Evolutionary conservation across 768 basidiomycete genomes (phyloP), one percentile per base, ranked within the genome.

Genomic region (Omphalotus guepiniiformis): DNA sequence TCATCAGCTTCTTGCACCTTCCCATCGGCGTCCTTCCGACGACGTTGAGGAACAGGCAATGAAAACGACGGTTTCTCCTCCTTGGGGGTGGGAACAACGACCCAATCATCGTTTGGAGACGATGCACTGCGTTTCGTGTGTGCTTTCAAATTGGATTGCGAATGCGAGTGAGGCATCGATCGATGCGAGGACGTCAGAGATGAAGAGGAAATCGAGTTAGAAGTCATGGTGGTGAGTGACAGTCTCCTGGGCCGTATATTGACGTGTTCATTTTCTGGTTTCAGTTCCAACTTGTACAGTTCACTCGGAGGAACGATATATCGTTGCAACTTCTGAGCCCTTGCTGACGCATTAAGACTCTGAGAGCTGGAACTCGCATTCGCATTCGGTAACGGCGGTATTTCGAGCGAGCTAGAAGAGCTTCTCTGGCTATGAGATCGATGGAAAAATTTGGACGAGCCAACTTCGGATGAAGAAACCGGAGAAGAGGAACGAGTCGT

Each of bases 401-500:
- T 34, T 22, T 49, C 74, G 32, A 70, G 73, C 2, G 85, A 85
- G 0, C 83, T 80, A 0, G 74, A 60, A 0, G 83, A 84, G 1
- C 82, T 83, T 8, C 71, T 71, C 0, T 68, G 63, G 0, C 78
- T 69, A 1, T 60, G 62, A 0, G 65, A 55, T 34, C 65, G 67
- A 39, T 73, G 64, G 59, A 81, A 82, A 59, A 75, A 79, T 21
- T 68, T 69, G 0, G 73, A 65, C 1, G 80, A 79, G 2, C 76
- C 75, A 16, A 77, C 69, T 35, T 82, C 79, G 13, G 79, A 79
- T 15, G 79, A 79, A 4, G 77, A 78, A 39, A 74, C 70, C 5
- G 82, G 80, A 1, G 83, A 86, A 0, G 85, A 79, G 0, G 83
- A 79, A 8, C 74, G 63, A 0, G 82, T 81, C 0, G 75, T 71